A percentile compares a stretch with the other conserved stretches of the same genome.
phyloP scores from a whole-genome alignment of 306 rosid species.

The Castanea sativa region DNA sequence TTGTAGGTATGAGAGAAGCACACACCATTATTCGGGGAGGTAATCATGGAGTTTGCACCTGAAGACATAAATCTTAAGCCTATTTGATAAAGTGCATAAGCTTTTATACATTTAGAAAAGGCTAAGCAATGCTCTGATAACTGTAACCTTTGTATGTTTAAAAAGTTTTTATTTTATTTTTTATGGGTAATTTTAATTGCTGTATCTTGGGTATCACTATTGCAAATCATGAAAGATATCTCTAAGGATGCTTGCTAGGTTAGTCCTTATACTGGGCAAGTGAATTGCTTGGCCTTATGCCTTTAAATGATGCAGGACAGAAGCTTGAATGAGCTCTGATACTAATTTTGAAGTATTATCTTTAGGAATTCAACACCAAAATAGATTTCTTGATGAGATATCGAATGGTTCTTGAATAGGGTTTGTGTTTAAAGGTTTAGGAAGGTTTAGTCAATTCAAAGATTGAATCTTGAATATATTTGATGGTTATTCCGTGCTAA shows the following conservation, averaged over 20 bases:
- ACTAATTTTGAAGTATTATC: too few relatives aligned
- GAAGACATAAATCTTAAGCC: neutral
- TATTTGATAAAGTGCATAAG: too few relatives aligned
- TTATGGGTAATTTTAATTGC: neutral
- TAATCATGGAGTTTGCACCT: neutral
- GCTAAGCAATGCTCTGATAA: neutral
- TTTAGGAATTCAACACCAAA: too few relatives aligned
- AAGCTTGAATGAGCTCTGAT: too few relatives aligned
- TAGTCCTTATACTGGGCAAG: neutral
- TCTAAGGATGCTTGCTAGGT: neutral
- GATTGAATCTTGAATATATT: too few relatives aligned
- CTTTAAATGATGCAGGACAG: neutral
- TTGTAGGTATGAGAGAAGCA: neutral
- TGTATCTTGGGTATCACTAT: neutral
- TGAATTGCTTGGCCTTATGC: conserved; percentile 11
- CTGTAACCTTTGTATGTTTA: neutral
- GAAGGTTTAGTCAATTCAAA: too few relatives aligned
- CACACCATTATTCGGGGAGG: neutral
- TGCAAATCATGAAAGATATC: neutral
- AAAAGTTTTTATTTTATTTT: neutral
- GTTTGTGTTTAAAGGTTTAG: too few relatives aligned
- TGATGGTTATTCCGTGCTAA: too few relatives aligned
- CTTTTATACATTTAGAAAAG: too few relatives aligned
- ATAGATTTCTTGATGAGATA: too few relatives aligned
- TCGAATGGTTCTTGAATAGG: too few relatives aligned